Evolutionary conservation across 83 land plant genomes (phyloP), one percentile per base, ranked within the genome.

Genomic region (Larix sibirica): DNA sequence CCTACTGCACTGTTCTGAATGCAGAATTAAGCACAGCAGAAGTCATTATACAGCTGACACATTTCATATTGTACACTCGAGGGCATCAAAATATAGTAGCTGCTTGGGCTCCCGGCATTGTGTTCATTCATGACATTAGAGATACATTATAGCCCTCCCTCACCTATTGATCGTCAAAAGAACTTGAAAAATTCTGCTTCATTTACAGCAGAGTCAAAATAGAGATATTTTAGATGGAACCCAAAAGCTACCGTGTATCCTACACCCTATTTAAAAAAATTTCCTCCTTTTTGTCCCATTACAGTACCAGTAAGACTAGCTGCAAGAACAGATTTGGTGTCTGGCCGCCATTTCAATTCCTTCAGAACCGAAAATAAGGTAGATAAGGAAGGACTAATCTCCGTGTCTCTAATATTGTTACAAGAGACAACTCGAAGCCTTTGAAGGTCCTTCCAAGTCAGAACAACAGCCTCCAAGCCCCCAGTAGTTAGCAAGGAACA

Each of bases 341-440:
- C 97, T 20, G 96, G 97, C 16, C 92, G 76, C 97, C 97, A 95
- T 60, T 91, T 93, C 50, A 93, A 89, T 87, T 91, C 97, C 79
- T 93, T 95, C 12, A 93, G 89, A n/a, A 81, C 83, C 64, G 92
- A 87, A 77, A 95, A 93, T 59, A 91, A 71, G 42, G 74, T 62
- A 14, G 96, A 84, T 24, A 95, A 69, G 33, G 88, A 87, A 67
- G 96, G 93, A 24, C 89, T 82, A 40, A 93, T 82, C 67, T 93
- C 94, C 59, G 82, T 60, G 58, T 93, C 96, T 73, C 84, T 94
- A 38, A 95, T 86, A 24, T 84, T 92, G 66, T 92, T 91, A 87
- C 98, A 95, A 20, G 94, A 88, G 21, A 88, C 88, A 59, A 95
- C 98, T 76, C 81, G 83, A 31, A 95, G 90, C 36, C 82, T 84